A percentile compares a stretch with the other conserved stretches of the same genome.
phyloP scores from a whole-genome alignment of 208 protist genomes.

The Trypanosoma theileri region DNA sequence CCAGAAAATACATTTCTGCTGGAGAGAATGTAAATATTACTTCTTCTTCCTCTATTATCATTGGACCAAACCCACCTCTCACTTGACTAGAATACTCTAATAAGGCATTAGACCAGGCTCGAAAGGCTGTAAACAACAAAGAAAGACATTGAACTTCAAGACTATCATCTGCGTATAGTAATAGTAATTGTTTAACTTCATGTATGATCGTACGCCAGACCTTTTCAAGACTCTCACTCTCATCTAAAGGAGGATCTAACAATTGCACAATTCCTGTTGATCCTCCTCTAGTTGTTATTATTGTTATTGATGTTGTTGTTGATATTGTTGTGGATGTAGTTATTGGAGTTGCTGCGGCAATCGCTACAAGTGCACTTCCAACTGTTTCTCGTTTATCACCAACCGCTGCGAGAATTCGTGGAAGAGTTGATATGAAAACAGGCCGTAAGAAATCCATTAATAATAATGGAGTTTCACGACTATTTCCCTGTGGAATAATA shows the following conservation, averaged over 20 bases:
- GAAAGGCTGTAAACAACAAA: conserved; percentile 24
- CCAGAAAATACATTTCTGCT: conserved; percentile 36
- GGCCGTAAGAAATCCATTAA: conserved; percentile 27
- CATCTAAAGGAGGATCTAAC: conserved; percentile 12
- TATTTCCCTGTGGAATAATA: not conserved
- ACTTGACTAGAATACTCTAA: not conserved
- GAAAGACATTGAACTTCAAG: conserved; percentile 30
- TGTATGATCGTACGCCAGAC: conserved; percentile 6
- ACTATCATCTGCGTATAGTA: conserved; percentile 13
- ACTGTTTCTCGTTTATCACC: conserved; percentile 14
- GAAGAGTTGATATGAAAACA: conserved; percentile 21
- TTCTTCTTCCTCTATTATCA: not conserved
- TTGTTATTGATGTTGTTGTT: not conserved
- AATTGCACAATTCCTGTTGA: not conserved
- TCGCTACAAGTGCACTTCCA: not conserved
- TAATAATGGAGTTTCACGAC: conserved; percentile 1
- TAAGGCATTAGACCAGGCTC: conserved; percentile 1
- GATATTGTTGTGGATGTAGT: not conserved
- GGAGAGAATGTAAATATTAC: conserved; percentile 36
- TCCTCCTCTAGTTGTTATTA: not conserved
- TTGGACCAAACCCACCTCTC: not conserved
- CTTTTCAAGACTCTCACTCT: conserved; percentile 14
- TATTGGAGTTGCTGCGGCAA: not conserved
- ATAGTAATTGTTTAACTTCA: conserved; percentile 18
- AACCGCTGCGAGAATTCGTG: conserved; percentile 13